Evolutionary conservation across 345 rosid species (phyloP).

Genomic region (Salix exigua): DNA sequence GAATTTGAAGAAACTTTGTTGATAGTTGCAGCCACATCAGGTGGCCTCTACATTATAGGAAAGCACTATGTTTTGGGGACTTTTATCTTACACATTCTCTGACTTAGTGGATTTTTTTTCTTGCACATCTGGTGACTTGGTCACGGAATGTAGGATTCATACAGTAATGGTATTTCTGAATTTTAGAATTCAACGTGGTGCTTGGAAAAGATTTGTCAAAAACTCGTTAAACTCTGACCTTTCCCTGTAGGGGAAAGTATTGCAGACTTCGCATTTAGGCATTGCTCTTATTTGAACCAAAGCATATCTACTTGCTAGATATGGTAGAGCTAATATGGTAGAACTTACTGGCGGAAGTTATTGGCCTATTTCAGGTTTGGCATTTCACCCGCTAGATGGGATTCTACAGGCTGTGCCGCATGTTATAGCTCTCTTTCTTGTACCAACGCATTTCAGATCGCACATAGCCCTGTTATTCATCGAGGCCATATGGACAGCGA

Average conservation of each 20-base stretch:
- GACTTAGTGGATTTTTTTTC: too few species aligned
- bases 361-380: constrained; percentile 57
- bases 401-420: constrained; percentile 91
- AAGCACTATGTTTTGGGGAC: neutral
- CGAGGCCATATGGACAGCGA: constrained; percentile 88
- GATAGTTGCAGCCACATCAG: neutral
- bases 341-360: too few species aligned
- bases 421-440: constrained; percentile 59
- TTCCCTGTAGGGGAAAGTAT: neutral
- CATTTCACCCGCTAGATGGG: constrained; percentile 88
- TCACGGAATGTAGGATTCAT: neutral
- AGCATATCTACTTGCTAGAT: neutral
- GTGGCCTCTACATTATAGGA: neutral
- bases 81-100: neutral
- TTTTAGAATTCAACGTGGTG: neutral
- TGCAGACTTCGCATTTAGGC: neutral
- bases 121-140: neutral
- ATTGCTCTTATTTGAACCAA: neutral
- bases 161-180: neutral
- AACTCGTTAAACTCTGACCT: too few species aligned
- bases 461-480: constrained; percentile 70
- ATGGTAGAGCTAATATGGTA: too few species aligned
- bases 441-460: constrained; percentile 75
- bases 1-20: neutral
- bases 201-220: neutral